Base-by-base conservation (phyloP, 2,329 filamentous ascomycete genomes). In the Colletotrichum destructivum region DNA sequence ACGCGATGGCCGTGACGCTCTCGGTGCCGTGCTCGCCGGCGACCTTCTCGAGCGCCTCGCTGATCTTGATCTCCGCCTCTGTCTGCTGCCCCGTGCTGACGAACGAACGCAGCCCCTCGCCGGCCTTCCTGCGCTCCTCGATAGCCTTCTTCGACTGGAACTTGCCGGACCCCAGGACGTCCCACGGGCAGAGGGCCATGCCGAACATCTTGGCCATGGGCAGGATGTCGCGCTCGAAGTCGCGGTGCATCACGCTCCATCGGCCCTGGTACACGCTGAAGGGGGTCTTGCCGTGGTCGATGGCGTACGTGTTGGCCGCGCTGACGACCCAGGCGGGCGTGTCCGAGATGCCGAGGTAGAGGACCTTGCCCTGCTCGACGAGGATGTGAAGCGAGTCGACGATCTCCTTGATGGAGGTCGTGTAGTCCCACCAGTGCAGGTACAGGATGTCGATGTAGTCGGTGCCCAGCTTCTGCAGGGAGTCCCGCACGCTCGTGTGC, bases 101-200 rank as follows among this genome's bases (percentile, higher is more conserved):
- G 15, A 79, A 62, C 16, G 26, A 69, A 73, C 76, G 83, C 73
- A 79, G 81, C 65, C 79, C 82, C 78, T 87, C 86, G 42, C 83
- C 84, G 1, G 61, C 40, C 8, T 78, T 66, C 71, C 75, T 74
- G 38, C 79, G 75, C 72, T 78, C 75, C 69, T 81, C 79, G 54
- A 83, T 49, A 55, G 77, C 76, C 66, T 79, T 80, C 62, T 78
- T 76, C 15, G 82, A 81, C 77, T 87, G 84, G 79, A 88, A 87
- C 65, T 82, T 81, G 56, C 88, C 88, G 81, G 80, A 84, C n/a
- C 88, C 88, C 12, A 91, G 79, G 0, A 86, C 87, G 62, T 88
- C 90, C 89, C 89, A 93, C 0, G 90, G 89, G 0, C 84, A 81
- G 2, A 91, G 75, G 40, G 82, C 90, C 90, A 85, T 84, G 60